Base-by-base conservation (phyloP, 2,329 filamentous ascomycete genomes). In the Phialophora expanda region DNA sequence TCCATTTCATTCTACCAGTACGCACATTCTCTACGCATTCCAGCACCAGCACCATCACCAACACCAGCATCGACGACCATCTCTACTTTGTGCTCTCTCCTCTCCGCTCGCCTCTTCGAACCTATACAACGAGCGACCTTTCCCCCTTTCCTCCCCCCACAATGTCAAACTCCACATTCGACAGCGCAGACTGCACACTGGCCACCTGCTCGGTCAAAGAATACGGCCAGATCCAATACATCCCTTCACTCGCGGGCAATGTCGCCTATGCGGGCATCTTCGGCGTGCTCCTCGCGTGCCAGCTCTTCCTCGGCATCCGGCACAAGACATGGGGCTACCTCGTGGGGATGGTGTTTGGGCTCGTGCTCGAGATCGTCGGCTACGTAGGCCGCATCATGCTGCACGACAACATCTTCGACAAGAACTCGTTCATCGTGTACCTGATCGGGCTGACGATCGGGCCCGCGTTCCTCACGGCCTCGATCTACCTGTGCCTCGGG, bases 391-490 rank as follows among this genome's bases (percentile, higher is more conserved):
- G 88, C 9, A 76, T 90, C 34, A 77, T 84, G 71, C 83, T 86
- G 72, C 82, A 82, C 72, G 57, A 81, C 44, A 83, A 89, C 71
- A 78, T 78, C 0, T 83, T 80, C 68, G 62, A 81, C 72, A 57
- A 81, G 30, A 83, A 89, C 70, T 77, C 78, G 0, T 83, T 80
- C 67, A 66, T 66, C 55, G 83, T 87, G 44, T 86, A 89, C 74
- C 84, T 88, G 44, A 82, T 85, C 72, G 86, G 83, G 69, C 79
- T 91, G 64, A 90, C 87, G 3, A 83, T 90, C 65, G 87, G 81
- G 0, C 88, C 89, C 0, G 87, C 87, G 1, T 90, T 89, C 73
- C 80, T 89, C 74, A 83, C 86, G 8, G 88, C 86, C 0, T 85
- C 82, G 1, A 83, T 90, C 48, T 90, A 90, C 72, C 78, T 90